phyloP scores from a whole-genome alignment of 257 asterid genomes.

The Solanum boliviense region DNA sequence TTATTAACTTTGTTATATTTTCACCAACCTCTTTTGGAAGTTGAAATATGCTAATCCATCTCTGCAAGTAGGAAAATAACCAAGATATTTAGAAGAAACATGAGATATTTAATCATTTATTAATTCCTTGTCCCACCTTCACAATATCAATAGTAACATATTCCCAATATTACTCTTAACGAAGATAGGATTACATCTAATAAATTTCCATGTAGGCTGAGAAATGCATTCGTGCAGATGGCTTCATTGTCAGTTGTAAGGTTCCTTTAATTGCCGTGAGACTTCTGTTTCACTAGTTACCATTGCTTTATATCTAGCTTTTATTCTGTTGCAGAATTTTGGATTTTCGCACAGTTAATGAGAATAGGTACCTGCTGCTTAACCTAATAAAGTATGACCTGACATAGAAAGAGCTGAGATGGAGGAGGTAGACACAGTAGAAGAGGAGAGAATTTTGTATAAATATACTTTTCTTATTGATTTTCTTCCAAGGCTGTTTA shows the following conservation, averaged over 20 bases:
- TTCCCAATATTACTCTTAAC: not conserved
- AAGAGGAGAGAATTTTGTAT: not conserved
- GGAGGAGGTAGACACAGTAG: not conserved
- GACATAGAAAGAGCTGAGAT: not conserved
- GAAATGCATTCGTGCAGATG: not conserved
- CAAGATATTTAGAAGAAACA: not conserved
- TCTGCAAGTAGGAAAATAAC: not conserved
- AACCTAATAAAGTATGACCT: not conserved
- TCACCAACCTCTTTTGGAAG: not conserved
- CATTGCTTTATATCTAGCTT: not conserved
- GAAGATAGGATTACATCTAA: not conserved
- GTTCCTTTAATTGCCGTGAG: not conserved
- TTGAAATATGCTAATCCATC: not conserved
- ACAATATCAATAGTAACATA: not conserved
- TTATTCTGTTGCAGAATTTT: not conserved
- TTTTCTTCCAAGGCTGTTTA: not conserved
- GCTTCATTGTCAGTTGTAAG: not conserved
- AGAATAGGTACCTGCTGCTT: not conserved
- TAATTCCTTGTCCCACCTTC: not conserved
- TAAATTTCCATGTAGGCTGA: not conserved
- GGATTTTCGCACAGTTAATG: not conserved
- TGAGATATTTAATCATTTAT: not conserved
- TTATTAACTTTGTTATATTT: not conserved
- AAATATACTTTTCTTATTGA: not conserved
- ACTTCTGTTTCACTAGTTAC: not conserved